Base-by-base conservation (phyloP, 805 yeast species). In the Schwanniomyces sp. region DNA sequence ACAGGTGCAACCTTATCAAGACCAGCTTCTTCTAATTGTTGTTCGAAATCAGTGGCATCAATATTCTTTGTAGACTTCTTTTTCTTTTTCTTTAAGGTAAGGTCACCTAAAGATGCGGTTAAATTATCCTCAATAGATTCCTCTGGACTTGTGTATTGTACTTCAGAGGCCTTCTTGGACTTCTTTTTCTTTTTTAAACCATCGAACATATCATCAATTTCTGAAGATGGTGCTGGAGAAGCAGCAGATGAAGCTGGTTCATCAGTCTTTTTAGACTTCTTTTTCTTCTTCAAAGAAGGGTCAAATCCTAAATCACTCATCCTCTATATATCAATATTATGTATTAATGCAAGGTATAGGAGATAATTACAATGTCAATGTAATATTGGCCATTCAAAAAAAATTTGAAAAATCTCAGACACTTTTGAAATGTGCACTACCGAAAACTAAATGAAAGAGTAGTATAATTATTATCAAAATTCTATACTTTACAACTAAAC, bases 11-110 rank as follows among this genome's bases (percentile, higher is more conserved):
- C 52, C 28, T 81, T 86, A 49, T 82, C 81, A 42, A 91, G 78
- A 62, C 98, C 97, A 12, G 97, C 97, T 64, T 87, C 78, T 64
- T 89, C 96, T 59, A 92, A 78, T 62, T 88, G 88, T 63, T 86
- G 85, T 57, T 92, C 98, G 62, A 92, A 92, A 53, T 88, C 96
- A 58, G 84, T 82, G 24, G 85, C 81, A 43, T 78, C 88, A 12
- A 76, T 68, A 28, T 75, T 71, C 50, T 76, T 75, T 18, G 77
- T 63, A 50, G 80, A 66, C 81, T 83, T 84, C 85, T 89, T 89
- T 82, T 91, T 91, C 76, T 86, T 86, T 76, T 86, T 86, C 69
- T 85, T 85, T 55, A 74, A 68, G 14, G 67, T 56, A 51, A 74
- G 64, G 46, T 72, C 78, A 25, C 70, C 78, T 44, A 74, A 64